Conservation (phyloP, 2,329 filamentous ascomycete species). For the Onygena corvina region DNA sequence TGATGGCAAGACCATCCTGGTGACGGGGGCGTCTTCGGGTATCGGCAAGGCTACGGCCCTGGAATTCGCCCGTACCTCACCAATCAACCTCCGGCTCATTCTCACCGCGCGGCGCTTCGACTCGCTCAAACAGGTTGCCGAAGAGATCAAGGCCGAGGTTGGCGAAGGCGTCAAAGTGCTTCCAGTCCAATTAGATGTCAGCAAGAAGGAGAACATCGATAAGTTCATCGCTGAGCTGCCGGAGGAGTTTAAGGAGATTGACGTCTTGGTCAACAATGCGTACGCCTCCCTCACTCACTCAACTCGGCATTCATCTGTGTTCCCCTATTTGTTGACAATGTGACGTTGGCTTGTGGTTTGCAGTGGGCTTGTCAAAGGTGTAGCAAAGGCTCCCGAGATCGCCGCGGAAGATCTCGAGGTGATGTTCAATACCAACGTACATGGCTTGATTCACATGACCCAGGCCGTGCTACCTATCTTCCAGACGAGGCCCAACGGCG, state of each 20-base stretch:
- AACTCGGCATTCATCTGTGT: background rate
- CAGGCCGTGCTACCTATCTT: constrained; percentile 79
- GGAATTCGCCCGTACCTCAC: constrained; percentile 81
- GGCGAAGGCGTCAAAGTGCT: constrained; percentile 70
- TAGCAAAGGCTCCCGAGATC: constrained; percentile 77
- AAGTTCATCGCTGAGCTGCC: constrained; percentile 63
- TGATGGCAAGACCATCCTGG: constrained; percentile 78
- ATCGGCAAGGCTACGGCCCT: constrained; percentile 67
- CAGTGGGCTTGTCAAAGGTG: constrained; percentile 77
- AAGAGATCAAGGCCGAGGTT: constrained; percentile 63
- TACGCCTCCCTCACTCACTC: constrained; percentile 35
- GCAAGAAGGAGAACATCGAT: constrained; percentile 60
- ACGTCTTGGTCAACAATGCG: constrained; percentile 95
- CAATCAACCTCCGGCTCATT: constrained; percentile 67
- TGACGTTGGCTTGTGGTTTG: background rate
- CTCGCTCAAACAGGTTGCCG: constrained; percentile 60
- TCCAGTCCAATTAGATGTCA: constrained; percentile 76
- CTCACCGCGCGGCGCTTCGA: constrained; percentile 81
- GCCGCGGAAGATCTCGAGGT: constrained; percentile 64
- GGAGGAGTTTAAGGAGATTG: constrained; percentile 68
- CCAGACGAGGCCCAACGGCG: constrained; percentile 56
- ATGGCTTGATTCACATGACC: constrained; percentile 90
- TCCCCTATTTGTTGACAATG: background rate
- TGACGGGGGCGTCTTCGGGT: constrained; percentile 87
- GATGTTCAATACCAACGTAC: constrained; percentile 92